Evolutionary conservation across 345 rosid species (phyloP).

Genomic region (Eucalyptus curtisii): DNA sequence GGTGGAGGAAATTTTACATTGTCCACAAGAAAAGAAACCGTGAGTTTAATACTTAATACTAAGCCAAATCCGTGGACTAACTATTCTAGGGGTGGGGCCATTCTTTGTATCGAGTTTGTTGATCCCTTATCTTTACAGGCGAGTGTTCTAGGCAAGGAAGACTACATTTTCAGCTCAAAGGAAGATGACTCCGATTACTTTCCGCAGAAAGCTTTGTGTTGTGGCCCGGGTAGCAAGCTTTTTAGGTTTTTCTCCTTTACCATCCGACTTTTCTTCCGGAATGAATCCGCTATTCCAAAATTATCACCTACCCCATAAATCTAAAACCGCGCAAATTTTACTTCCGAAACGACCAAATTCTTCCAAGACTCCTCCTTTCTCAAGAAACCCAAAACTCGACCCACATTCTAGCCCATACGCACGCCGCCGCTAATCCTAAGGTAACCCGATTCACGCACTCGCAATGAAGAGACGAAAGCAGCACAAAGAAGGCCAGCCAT

Average conservation of each 20-base stretch:
- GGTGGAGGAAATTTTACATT: neutral
- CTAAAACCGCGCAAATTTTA: neutral
- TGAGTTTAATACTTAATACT: neutral
- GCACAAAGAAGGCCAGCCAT: neutral
- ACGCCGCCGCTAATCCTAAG: neutral
- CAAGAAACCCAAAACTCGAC: neutral
- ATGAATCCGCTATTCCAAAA: neutral
- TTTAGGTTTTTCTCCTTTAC: neutral
- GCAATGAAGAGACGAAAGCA: neutral
- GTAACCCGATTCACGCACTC: neutral
- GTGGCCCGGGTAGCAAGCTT: neutral
- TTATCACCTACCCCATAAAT: neutral
- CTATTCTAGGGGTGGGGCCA: neutral
- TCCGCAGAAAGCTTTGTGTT: neutral
- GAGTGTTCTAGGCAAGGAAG: neutral
- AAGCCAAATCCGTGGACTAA: neutral
- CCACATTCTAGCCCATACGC: neutral
- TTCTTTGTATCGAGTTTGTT: neutral
- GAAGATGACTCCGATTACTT: neutral
- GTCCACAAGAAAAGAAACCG: neutral
- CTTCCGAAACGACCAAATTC: neutral
- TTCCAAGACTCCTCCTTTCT: neutral
- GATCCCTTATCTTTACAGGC: neutral
- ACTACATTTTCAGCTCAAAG: neutral
- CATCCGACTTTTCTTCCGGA: neutral